phyloP scores from a whole-genome alignment of 768 basidiomycete species.

The Chalciporus sphaerocephalus region DNA sequence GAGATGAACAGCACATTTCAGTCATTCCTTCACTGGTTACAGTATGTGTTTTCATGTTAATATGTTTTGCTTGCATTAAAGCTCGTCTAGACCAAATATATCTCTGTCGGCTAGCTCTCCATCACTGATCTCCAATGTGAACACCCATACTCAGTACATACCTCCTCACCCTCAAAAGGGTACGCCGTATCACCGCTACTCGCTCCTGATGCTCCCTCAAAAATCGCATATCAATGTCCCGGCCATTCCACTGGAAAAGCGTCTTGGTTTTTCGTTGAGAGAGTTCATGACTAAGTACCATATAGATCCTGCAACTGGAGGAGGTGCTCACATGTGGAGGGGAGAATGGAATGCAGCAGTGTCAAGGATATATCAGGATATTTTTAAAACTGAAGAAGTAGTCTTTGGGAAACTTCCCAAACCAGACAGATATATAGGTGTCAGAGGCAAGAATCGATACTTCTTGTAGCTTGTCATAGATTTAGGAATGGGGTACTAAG shows the following conservation, averaged over 20 bases:
- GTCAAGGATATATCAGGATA: slow-evolving; percentile 56
- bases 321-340: slow-evolving; percentile 82
- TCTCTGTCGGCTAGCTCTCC: slow-evolving; percentile 59
- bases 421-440: slow-evolving; percentile 28
- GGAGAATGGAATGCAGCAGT: slow-evolving; percentile 69
- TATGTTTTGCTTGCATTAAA: background rate
- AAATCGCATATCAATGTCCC: slow-evolving; percentile 45
- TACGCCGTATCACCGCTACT: slow-evolving; percentile 88
- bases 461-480: too few relatives aligned
- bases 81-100: slow-evolving; percentile 65
- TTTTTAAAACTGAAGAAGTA: slow-evolving; percentile 38
- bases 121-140: slow-evolving; percentile 37
- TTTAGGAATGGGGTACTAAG: too few relatives aligned
- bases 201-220: slow-evolving; percentile 71
- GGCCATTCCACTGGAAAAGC: slow-evolving; percentile 40
- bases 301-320: slow-evolving; percentile 51
- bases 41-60: slow-evolving; percentile 42
- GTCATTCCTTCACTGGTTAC: slow-evolving; percentile 80
- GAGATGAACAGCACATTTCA: slow-evolving; percentile 58
- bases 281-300: slow-evolving; percentile 54
- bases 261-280: slow-evolving; percentile 63
- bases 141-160: slow-evolving; percentile 69
- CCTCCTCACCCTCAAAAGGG: slow-evolving; percentile 91
- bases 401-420: slow-evolving; percentile 28
- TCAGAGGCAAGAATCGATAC: slow-evolving; percentile 29